Conservation (phyloP, 129 eudicot genomes). For the Flaveria sonorensis region DNA sequence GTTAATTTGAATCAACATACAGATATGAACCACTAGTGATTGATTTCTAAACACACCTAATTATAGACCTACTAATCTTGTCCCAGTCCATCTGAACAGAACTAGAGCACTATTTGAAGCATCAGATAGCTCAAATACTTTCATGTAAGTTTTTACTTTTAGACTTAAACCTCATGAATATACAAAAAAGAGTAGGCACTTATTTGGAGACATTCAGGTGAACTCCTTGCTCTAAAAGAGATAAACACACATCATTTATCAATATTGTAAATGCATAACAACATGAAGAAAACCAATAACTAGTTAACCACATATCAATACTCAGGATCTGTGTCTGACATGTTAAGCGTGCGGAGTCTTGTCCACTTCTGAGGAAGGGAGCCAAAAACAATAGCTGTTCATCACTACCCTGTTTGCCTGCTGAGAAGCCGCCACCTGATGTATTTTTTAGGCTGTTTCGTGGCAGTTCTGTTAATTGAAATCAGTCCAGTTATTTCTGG, state of each 20-base stretch:
- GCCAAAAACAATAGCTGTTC: too few species aligned
- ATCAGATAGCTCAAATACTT: slow-evolving; percentile 9
- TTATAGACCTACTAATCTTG: background rate
- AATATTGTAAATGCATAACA: background rate
- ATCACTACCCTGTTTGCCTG: too few species aligned
- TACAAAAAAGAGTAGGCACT: background rate
- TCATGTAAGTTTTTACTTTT: background rate
- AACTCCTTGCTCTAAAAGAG: background rate
- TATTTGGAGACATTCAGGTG: background rate
- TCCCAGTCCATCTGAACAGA: background rate
- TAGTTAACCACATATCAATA: background rate
- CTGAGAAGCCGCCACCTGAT: too few species aligned
- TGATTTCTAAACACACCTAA: slow-evolving; percentile 17
- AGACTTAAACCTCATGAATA: background rate
- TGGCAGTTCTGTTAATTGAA: too few species aligned
- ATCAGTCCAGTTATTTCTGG: too few species aligned
- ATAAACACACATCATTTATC: background rate
- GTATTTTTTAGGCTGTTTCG: too few species aligned
- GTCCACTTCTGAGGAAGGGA: too few species aligned
- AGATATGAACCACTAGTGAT: background rate
- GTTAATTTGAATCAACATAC: background rate
- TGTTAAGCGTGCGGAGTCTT: too few species aligned
- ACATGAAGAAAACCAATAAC: background rate
- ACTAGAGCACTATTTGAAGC: slow-evolving; percentile 7
- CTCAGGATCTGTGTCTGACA: background rate